These are phyloP conservation scores for Geoglossum glabrum DNA, from an alignment of 495 filamentous ascomycete genomes.

Conservation along the genomic window DNA sequence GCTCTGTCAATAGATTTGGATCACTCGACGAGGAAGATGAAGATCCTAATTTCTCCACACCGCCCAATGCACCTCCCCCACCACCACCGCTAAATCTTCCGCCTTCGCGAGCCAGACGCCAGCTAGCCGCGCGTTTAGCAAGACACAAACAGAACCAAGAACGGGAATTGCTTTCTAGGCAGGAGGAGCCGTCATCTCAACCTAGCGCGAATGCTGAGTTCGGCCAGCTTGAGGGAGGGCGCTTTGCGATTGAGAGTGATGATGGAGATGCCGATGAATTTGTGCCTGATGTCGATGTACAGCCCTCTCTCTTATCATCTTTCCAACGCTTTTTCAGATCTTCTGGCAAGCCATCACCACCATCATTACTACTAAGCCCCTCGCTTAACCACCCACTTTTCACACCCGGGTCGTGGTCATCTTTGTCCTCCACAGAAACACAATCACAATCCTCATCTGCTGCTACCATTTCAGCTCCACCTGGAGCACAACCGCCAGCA, in stretches of 20 bases:
- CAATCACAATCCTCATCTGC: neutral
- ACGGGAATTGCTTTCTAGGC: neutral
- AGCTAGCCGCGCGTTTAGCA: constrained; percentile 55
- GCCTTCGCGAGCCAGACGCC: constrained; percentile 69
- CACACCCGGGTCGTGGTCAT: neutral
- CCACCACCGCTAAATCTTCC: constrained; percentile 34
- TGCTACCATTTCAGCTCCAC: neutral
- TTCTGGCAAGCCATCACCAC: neutral
- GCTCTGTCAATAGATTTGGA: neutral
- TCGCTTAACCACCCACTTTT: neutral
- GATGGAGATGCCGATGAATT: neutral
- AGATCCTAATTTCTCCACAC: neutral
- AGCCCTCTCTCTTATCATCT: neutral
- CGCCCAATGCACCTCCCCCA: constrained; percentile 2
- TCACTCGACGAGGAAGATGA: constrained; percentile 2
- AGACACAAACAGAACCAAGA: constrained; percentile 2
- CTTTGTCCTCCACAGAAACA: neutral
- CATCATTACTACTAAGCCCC: neutral
- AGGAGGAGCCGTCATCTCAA: neutral
- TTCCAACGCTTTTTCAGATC: neutral
- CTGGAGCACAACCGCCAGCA: neutral
- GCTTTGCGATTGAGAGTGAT: neutral
- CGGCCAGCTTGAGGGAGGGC: neutral
- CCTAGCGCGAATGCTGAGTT: neutral
- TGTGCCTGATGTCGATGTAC: neutral